Conservation (phyloP, 179 eudicot genomes). For the Spergularia azorica region DNA sequence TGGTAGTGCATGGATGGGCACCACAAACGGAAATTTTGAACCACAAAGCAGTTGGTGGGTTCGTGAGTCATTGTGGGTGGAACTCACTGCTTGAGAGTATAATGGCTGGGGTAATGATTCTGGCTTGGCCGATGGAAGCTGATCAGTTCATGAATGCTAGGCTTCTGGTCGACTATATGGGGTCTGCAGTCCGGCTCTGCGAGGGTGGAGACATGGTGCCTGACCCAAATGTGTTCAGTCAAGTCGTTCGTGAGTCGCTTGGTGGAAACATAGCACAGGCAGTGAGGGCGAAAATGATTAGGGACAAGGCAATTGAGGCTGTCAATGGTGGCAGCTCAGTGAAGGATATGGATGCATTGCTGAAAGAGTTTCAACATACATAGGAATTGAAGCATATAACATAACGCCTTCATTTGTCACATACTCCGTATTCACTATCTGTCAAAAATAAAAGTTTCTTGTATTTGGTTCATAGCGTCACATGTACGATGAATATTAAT, state of each 20-base stretch:
- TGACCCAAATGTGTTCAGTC: slow-evolving; percentile 47
- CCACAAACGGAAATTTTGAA: slow-evolving; percentile 56
- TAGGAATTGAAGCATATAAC: no score
- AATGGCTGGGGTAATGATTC: slow-evolving; percentile 55
- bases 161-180: slow-evolving; percentile 53
- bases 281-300: slow-evolving; percentile 45
- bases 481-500: no score
- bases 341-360: slow-evolving; percentile 44
- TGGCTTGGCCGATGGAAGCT: slow-evolving; percentile 89
- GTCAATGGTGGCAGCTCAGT: slow-evolving; percentile 56
- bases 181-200: slow-evolving; percentile 40
- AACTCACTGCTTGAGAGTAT: slow-evolving; percentile 66
- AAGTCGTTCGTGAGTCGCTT: slow-evolving; percentile 38
- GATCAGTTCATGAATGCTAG: slow-evolving; percentile 67
- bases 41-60: slow-evolving; percentile 60
- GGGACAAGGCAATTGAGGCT: slow-evolving; percentile 46
- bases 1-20: slow-evolving; percentile 58
- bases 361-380: slow-evolving; percentile 15
- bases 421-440: no score
- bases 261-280: slow-evolving; percentile 28
- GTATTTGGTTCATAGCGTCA: no score
- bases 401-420: no score
- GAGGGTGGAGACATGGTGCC: slow-evolving; percentile 61
- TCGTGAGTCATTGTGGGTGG: slow-evolving; percentile 79
- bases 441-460: no score